phyloP scores from a whole-genome alignment of 441 rosid genomes.

The Corymbia calophylla region DNA sequence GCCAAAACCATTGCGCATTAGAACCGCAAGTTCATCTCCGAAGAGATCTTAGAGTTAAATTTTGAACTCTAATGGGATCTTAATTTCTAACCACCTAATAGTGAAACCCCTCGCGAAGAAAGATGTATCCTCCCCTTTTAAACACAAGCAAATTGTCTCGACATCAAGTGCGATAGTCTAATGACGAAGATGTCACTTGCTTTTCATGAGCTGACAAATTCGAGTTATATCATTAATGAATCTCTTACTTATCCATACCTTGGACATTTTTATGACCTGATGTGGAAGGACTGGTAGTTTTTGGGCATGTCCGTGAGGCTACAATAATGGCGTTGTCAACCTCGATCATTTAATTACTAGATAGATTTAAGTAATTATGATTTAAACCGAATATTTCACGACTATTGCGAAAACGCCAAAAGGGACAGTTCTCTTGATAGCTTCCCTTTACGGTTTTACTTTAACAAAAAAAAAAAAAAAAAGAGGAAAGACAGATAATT shows the following conservation, averaged over 20 bases:
- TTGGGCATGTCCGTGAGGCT: too few relatives aligned
- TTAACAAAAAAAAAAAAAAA: accelerated
- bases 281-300: neutral
- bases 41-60: neutral
- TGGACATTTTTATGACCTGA: neutral
- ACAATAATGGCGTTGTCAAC: accelerated
- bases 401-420: accelerated
- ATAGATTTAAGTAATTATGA: neutral
- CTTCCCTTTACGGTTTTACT: accelerated
- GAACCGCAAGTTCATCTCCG: neutral
- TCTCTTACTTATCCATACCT: neutral
- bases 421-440: accelerated
- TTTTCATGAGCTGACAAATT: neutral
- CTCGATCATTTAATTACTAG: neutral
- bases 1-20: neutral
- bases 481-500: neutral
- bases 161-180: neutral
- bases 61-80: neutral
- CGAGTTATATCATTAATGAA: neutral
- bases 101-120: neutral
- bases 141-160: neutral
- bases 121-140: neutral
- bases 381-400: neutral
- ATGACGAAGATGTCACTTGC: neutral
- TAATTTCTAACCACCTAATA: neutral